A percentile compares a stretch with the other conserved stretches of the same genome.
These are phyloP conservation scores for Scalesia atractyloides DNA, from an alignment of 129 eudicot genomes.

Conservation along the genomic window DNA sequence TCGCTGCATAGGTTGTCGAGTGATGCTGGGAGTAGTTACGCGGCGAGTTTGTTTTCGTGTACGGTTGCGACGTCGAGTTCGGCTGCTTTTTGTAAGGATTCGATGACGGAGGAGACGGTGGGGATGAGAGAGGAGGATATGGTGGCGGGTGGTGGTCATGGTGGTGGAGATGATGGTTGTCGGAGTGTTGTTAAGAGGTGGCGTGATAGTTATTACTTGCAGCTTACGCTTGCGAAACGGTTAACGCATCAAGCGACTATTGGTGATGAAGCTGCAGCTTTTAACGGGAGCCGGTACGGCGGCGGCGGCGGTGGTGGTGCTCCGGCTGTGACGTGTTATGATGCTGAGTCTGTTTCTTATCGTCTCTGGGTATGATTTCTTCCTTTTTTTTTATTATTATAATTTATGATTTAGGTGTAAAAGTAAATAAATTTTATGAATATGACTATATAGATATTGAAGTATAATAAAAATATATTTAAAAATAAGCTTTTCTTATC, in stretches of 20 bases:
- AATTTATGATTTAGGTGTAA: too few relatives aligned
- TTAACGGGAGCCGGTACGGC: slow-evolving; percentile 33
- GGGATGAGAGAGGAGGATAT: slow-evolving; percentile 39
- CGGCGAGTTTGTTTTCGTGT: slow-evolving; percentile 79
- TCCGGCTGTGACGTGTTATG: slow-evolving; percentile 44
- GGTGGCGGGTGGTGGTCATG: slow-evolving; percentile 25
- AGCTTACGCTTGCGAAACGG: slow-evolving; percentile 70
- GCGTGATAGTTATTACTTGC: slow-evolving; percentile 76
- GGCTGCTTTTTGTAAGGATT: slow-evolving; percentile 43
- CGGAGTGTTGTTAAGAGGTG: slow-evolving; percentile 41
- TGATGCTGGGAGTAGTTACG: slow-evolving; percentile 58
- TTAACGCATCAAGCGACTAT: slow-evolving; percentile 57
- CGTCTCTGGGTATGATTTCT: slow-evolving; percentile 72
- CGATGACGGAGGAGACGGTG: slow-evolving; percentile 26
- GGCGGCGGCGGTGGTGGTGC: slow-evolving; percentile 31
- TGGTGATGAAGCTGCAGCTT: slow-evolving; percentile 51
- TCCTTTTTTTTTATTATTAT: neutral
- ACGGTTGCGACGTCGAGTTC: slow-evolving; percentile 54
- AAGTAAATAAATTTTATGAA: too few relatives aligned
- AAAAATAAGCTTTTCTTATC: too few relatives aligned
- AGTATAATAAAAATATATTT: too few relatives aligned
- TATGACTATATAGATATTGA: too few relatives aligned
- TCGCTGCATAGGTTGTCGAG: slow-evolving; percentile 65
- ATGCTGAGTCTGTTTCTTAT: slow-evolving; percentile 74
- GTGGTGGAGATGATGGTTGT: slow-evolving; percentile 13